Base-by-base conservation (phyloP, 371 early-diverging fungal genomes). In the Rhizopus sp. region DNA sequence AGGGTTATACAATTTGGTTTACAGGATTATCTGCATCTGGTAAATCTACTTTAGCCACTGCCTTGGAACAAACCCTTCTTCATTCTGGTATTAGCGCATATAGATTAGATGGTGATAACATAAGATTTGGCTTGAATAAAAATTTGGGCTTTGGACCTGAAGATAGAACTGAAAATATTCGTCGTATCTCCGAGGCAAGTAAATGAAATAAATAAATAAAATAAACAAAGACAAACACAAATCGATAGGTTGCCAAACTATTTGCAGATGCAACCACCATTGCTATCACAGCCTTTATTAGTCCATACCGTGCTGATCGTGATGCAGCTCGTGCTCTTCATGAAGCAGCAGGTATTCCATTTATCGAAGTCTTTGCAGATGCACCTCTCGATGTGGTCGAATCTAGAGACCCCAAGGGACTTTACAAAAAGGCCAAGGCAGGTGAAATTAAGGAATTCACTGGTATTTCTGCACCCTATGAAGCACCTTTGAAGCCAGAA, bases 381-480 rank as follows among this genome's bases (percentile, higher is more conserved):
- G 92, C 89, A 23, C 93, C 95, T 12, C 66, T 96, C 32, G 84
- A 84, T 31, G 91, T 95, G 29, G 95, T 91, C 35, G 95, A 96
- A 73, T 70, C 86, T 60, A 87, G 96, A 37, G 96, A 96, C 70
- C 96, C 96, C 44, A 96, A 96, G 81, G 96, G 96, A 4, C 81
- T 96, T 34, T 96, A 96, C 85, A 92, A 94, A 80, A 95, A 93
- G 81, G 96, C 96, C 17, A 88, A 91, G 69, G 88, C 88, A 34
- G 96, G 95, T 17, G 87, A 90, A 69, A 94, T 96, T 69, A 94
- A 94, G 72, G 88, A 93, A 64, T 96, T 95, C 72, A 95, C 96
- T 8, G 96, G 95, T 44, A 92, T 95, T 73, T 88, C 90, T 48
- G 91, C 93, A 23, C 95, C 95, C 16, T 95, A 96, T 66, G 96